A percentile compares a stretch with the other conserved stretches of the same genome.
Evolutionary conservation across 208 protist genomes (phyloP).

Genomic region (Leishmania major): DNA sequence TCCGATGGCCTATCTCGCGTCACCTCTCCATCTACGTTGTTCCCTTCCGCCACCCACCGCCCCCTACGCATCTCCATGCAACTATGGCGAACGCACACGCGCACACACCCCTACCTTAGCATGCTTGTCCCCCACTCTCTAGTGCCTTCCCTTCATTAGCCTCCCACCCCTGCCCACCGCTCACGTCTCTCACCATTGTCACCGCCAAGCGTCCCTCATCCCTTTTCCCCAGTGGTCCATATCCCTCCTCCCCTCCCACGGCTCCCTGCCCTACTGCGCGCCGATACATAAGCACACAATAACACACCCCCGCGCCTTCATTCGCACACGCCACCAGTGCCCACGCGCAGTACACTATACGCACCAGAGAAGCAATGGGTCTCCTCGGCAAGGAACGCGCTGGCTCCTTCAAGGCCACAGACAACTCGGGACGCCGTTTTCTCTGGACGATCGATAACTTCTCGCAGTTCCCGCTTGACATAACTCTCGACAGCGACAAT

Average conservation of each 20-base stretch:
- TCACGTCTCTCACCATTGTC: no score
- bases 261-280: no score
- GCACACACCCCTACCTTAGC: background rate
- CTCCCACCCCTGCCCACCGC: no score
- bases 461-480: constrained; percentile 29
- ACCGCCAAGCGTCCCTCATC: background rate
- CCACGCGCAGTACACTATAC: background rate
- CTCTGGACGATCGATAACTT: constrained; percentile 78
- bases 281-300: no score
- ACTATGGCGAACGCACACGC: background rate
- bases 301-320: background rate
- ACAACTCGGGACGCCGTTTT: constrained; percentile 55
- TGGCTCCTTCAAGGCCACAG: constrained; percentile 58
- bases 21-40: background rate
- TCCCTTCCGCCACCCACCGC: background rate
- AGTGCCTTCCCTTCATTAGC: background rate
- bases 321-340: background rate
- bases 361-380: constrained; percentile 44
- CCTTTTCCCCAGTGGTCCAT: no score
- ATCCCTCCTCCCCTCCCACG: no score
- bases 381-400: constrained; percentile 73
- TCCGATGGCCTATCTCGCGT: background rate
- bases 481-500: constrained; percentile 75
- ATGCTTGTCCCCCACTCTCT: background rate
- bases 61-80: background rate